A percentile compares a stretch with the other conserved stretches of the same genome.
Conservation (phyloP, 2,329 filamentous ascomycete species). For the Clarireedia homoeocarpa region DNA sequence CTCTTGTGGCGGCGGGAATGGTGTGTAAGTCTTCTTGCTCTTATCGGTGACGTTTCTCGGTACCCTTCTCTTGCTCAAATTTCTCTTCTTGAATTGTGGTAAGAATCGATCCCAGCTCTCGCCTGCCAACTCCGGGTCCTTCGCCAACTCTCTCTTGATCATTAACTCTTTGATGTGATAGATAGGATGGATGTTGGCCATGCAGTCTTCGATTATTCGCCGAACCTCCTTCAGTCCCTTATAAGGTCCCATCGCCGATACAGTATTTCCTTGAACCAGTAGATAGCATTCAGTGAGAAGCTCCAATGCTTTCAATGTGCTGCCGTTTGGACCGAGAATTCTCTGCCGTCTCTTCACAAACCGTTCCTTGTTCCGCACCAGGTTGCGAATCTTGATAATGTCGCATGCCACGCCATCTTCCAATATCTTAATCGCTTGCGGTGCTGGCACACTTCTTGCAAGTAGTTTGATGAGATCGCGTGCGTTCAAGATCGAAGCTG, state of each 20-base stretch:
- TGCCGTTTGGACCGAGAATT: slow-evolving; percentile 84
- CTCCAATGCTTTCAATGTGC: slow-evolving; percentile 89
- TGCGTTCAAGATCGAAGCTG: slow-evolving; percentile 86
- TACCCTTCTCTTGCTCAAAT: slow-evolving; percentile 71
- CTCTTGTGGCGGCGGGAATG: slow-evolving; percentile 92
- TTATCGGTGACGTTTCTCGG: slow-evolving; percentile 89
- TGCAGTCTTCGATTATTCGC: slow-evolving; percentile 86
- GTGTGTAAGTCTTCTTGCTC: slow-evolving; percentile 87
- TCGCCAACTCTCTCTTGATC: slow-evolving; percentile 87
- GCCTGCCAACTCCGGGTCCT: slow-evolving; percentile 75
- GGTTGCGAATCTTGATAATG: slow-evolving; percentile 87
- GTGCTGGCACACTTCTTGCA: slow-evolving; percentile 82
- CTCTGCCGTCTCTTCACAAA: slow-evolving; percentile 93
- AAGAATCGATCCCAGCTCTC: slow-evolving; percentile 96
- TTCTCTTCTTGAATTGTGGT: slow-evolving; percentile 94
- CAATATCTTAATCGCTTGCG: slow-evolving; percentile 88
- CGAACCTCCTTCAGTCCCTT: slow-evolving; percentile 91
- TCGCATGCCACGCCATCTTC: slow-evolving; percentile 89
- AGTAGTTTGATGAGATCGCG: slow-evolving; percentile 91
- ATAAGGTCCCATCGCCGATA: slow-evolving; percentile 83
- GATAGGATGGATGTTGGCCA: slow-evolving; percentile 85
- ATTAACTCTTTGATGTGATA: slow-evolving; percentile 94
- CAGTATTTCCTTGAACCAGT: slow-evolving; percentile 93
- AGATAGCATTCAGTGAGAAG: slow-evolving; percentile 88
- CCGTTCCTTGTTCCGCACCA: slow-evolving; percentile 88